phyloP scores from a whole-genome alignment of 2,329 filamentous ascomycete species.

The Tolypocladium cylindrosporum region DNA sequence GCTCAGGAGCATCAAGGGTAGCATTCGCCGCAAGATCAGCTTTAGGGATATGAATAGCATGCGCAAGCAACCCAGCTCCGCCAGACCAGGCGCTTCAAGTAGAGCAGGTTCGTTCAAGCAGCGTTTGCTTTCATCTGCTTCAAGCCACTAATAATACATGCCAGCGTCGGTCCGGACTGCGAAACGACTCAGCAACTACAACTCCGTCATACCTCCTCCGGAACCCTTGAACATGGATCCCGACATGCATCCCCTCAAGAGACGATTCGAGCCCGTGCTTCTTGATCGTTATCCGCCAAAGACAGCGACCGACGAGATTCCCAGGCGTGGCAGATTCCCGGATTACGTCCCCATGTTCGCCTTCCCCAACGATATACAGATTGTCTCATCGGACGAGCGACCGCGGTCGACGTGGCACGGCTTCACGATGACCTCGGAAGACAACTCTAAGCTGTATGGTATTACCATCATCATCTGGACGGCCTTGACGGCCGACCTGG shows the following conservation, averaged over 20 bases:
- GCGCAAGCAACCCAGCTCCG: slow-evolving; percentile 72
- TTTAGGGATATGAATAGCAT: slow-evolving; percentile 91
- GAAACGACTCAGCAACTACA: slow-evolving; percentile 90
- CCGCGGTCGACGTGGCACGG: slow-evolving; percentile 98
- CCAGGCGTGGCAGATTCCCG: slow-evolving; percentile 76
- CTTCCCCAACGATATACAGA: slow-evolving; percentile 95
- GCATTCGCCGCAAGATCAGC: slow-evolving; percentile 84
- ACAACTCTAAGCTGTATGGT: slow-evolving; percentile 85
- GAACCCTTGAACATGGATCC: slow-evolving; percentile 84
- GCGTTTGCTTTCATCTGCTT: slow-evolving; percentile 4
- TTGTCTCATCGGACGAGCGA: slow-evolving; percentile 88
- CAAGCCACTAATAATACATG: slow-evolving; percentile 19
- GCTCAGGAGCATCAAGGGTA: slow-evolving; percentile 60
- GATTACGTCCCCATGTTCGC: slow-evolving; percentile 99
- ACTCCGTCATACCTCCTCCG: slow-evolving; percentile 90
- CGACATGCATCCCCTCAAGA: slow-evolving; percentile 90
- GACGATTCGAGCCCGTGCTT: slow-evolving; percentile 91
- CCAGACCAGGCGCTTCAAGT: slow-evolving; percentile 53
- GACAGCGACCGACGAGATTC: slow-evolving; percentile 67
- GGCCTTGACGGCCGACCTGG: slow-evolving; percentile 69
- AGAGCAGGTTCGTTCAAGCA: slow-evolving; percentile 28
- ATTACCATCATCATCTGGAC: slow-evolving; percentile 91
- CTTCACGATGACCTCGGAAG: slow-evolving; percentile 92
- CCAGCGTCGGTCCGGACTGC: slow-evolving; percentile 65
- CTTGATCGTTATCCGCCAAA: slow-evolving; percentile 89